Base-by-base conservation (phyloP, 306 rosid genomes). In the Vicia faba region DNA sequence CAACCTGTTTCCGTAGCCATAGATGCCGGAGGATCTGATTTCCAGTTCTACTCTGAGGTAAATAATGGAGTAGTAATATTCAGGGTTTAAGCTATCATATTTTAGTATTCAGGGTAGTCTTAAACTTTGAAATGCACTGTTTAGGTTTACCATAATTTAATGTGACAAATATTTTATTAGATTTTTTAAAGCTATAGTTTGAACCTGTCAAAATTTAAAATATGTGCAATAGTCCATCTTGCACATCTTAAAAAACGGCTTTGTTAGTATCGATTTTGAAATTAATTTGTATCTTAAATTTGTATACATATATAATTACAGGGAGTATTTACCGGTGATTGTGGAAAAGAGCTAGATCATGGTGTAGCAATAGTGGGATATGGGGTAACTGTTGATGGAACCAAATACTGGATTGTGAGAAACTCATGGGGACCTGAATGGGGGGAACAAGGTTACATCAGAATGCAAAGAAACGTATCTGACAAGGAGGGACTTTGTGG, bases 391-490 rank as follows among this genome's bases (percentile, higher is more conserved):
- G 66, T 78, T 1, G 91, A 88, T 61, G 97, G 92, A 71, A 95
- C 92, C 7, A 81, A 80, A 38, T 90, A 84, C 12, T 90, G 97
- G 99, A 75, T 67, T 2, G 97, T 95, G 48, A 90, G 71, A 75
- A 95, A 95, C 56, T 90, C 97, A 0, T 95, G 97, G 99, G 97
- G 97, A 33, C 2, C 78, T 0, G 85, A 80, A 75, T 95, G 99
- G 99, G 97, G 99, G 38, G 99, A 95, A 71, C 79, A 88, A 26
- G 99, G 99, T 36, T 91, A 90, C 79, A 78, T 95, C 41, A 82
- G 96, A 71, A 77, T 95, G 85, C 60, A 85, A 26, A 79, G 95
- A 50, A 86, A 79, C 6, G 13, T 85, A 28, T 69, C 84, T 20
- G 39, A 61, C 2, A 39, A 84, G 20, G 80, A 82, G 23, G 97